These are phyloP conservation scores for Vigna nakashimae DNA, from an alignment of 306 rosid species.

Conservation along the genomic window DNA sequence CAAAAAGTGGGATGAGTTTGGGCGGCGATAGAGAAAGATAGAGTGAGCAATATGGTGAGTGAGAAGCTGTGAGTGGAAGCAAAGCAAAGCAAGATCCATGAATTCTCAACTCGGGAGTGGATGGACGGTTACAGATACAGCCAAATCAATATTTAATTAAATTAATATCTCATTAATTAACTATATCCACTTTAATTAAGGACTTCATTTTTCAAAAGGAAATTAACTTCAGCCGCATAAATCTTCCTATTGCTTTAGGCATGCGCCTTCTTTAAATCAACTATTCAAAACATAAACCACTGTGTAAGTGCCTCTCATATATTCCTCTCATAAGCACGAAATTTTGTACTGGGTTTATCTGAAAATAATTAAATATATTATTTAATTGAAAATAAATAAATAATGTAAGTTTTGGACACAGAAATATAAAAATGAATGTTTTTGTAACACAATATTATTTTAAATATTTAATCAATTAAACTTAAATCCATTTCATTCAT, in stretches of 20 bases:
- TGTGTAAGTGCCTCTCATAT: no score
- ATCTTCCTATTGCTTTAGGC: constrained; percentile 36
- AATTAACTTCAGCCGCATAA: constrained; percentile 29
- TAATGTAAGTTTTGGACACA: no score
- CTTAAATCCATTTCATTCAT: no score
- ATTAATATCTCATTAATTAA: constrained; percentile 7
- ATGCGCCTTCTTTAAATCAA: not conserved
- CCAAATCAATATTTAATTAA: constrained; percentile 22
- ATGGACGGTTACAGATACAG: constrained; percentile 51
- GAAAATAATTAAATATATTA: no score
- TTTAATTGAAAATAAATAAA: no score
- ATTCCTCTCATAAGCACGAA: no score
- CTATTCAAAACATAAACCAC: not conserved
- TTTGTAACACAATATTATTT: no score
- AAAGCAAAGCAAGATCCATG: constrained; percentile 42
- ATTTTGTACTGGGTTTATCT: no score
- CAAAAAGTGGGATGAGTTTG: constrained; percentile 47
- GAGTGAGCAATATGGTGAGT: constrained; percentile 15
- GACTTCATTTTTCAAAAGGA: not conserved
- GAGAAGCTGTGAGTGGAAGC: constrained; percentile 50
- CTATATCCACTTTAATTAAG: constrained; percentile 25
- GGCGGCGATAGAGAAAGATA: constrained; percentile 41
- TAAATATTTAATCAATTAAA: no score
- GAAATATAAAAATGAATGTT: no score
- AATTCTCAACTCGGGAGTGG: constrained; percentile 49